These are phyloP conservation scores for Orbilia brochopaga DNA, from an alignment of 2,329 filamentous ascomycete genomes.

Conservation along the genomic window DNA sequence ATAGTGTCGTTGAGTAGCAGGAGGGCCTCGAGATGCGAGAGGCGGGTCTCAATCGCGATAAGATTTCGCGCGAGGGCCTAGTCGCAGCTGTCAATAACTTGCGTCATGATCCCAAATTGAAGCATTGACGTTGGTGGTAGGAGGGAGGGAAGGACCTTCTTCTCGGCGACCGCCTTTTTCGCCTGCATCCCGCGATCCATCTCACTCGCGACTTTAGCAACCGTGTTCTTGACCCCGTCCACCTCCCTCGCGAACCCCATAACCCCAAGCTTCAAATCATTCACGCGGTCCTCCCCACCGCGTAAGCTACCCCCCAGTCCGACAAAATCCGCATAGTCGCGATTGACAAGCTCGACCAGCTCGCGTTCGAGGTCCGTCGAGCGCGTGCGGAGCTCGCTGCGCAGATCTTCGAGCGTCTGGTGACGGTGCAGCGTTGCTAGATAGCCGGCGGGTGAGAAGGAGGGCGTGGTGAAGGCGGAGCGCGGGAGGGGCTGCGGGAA, in stretches of 20 bases:
- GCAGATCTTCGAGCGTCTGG: constrained; percentile 93
- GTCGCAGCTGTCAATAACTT: background rate
- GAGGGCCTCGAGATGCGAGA: constrained; percentile 45
- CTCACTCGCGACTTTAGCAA: constrained; percentile 69
- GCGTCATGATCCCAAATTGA: background rate
- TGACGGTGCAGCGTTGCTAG: constrained; percentile 86
- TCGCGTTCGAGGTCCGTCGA: constrained; percentile 81
- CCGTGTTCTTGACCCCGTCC: constrained; percentile 71
- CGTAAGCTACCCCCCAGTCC: constrained; percentile 78
- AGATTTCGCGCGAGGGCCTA: constrained; percentile 48
- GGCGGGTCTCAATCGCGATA: constrained; percentile 44
- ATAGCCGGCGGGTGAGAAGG: constrained; percentile 81
- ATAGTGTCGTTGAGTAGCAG: constrained; percentile 33
- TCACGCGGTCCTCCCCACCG: constrained; percentile 88
- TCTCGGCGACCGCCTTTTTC: constrained; percentile 69
- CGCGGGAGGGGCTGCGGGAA: constrained; percentile 86
- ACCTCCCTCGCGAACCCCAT: constrained; percentile 84
- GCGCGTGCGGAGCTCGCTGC: constrained; percentile 80
- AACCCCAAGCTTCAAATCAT: constrained; percentile 85
- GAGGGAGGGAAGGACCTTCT: constrained; percentile 61
- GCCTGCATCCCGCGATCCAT: constrained; percentile 70
- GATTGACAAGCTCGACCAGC: constrained; percentile 90
- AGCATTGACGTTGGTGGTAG: background rate
- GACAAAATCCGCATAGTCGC: constrained; percentile 91
- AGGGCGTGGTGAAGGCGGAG: constrained; percentile 71